Base-by-base conservation (phyloP, 1,284 basidiomycete species). In the Fomes fomentarius region DNA sequence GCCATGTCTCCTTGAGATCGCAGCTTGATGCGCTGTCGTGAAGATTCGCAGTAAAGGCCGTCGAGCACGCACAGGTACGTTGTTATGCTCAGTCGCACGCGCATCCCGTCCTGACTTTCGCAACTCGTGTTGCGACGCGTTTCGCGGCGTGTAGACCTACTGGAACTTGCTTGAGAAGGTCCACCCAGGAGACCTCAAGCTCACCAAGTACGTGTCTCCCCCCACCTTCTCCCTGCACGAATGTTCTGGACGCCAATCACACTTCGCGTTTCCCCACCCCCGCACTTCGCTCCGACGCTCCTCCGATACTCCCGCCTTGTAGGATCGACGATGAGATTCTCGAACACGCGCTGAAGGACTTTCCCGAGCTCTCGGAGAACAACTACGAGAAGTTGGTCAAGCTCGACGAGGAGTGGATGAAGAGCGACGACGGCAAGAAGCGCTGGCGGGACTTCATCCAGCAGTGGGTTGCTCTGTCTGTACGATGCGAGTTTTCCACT, bases 331-430 rank as follows among this genome's bases (percentile, higher is more conserved):
- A 98, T 71, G 94, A 95, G 69, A 94, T 99, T 68, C 91, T 83
- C 72, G 82, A 88, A 40, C 84, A 95, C 70, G 83, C 91, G 56
- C 79, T 89, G 69, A 71, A 77, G 58, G 76, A 79, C 31, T 99
- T 99, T 76, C 95, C 96, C 22, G 94, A 98, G 70, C 80, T 94
- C 61, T 75, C 81, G 34, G 79, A 80, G 58, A 70, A 79, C 42
- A 81, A 84, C 15, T 79, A 93, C 65, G 80, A 82, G 49, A 85
- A 85, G 57, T 76, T 99, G 42, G 73, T 74, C 58, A 84, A 84
- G 66, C 75, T 98, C 24, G 88, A 97, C 71, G 96, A 99, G 73
- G 89, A 96, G n/a, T 87, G 83, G 77, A 90, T 99, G 87, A 99
- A 99, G 82, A 93, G 87, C 62, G 72, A 81, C 8, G 81, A 85